Base-by-base conservation (phyloP, 768 basidiomycete species). In the Phaffia australis region DNA sequence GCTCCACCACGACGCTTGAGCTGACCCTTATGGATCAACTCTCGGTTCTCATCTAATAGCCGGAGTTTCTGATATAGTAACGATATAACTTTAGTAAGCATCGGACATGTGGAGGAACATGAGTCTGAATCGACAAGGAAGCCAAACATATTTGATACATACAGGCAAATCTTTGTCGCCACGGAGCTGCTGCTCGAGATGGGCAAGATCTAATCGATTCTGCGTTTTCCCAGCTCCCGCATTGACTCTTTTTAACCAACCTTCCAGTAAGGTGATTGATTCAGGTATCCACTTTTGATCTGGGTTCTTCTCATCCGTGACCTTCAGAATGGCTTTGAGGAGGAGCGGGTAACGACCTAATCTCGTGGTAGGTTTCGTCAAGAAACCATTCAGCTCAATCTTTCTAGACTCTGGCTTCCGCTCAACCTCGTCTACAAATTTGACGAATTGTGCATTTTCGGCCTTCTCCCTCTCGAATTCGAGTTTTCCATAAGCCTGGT, bases 391-490 rank as follows among this genome's bases (percentile, higher is more conserved):
- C 58, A 99, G 79, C 77, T 99, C 95, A 47, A 98, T 83, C 77
- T 97, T 98, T 32, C 94, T 83, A 11, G 93, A 97, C 75, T 95
- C 92, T 0, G 93, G 93, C 23, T 88, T 79, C 23, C 95, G 87
- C 75, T 99, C 95, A 2, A 88, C 89, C 70, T 84, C 80, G 81
- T 98, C 95, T 35, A 98, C 95, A 76, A 98, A 99, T 68, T 84
- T 84, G 61, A 90, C 87, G 78, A 99, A 99, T 16, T 85, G 87
- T 6, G 87, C 83, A 78, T 99, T 99, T 60, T 85, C 82, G 64
- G 82, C 85, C 80, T 97, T 98, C 81, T 98, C 95, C 81, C 89
- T 94, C 80, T 99, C 95, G 76, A 99, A 98, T 78, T 97, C 93
- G 75, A 90, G 97, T 77, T 98, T 99, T 16, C 95, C 95, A 74